A percentile compares a stretch with the other conserved stretches of the same genome.
phyloP scores from a whole-genome alignment of 768 basidiomycete genomes.

The Kwoniella dendrophila region DNA sequence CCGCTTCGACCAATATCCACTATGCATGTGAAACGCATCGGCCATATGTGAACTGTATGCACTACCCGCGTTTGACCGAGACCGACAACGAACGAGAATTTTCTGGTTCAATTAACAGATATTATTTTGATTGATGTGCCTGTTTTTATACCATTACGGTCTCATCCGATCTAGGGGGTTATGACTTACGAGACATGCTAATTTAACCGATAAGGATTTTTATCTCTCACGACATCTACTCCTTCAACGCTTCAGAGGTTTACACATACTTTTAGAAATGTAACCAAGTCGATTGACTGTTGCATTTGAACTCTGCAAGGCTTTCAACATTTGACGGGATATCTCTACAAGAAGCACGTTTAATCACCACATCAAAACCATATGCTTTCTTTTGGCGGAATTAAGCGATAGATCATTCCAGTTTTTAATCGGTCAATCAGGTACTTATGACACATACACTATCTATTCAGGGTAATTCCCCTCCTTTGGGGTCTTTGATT shows the following conservation, averaged over 20 bases:
- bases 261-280: no score
- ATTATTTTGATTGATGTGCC: not conserved
- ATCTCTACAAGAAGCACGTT: no score
- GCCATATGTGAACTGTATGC: no score
- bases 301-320: no score
- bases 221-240: no score
- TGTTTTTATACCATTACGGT: not conserved
- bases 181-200: no score
- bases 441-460: not conserved
- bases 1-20: not conserved
- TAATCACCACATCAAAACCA: not conserved
- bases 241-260: no score
- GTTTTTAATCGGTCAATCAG: constrained; percentile 3
- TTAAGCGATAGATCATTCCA: constrained; percentile 13
- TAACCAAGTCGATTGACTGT: no score
- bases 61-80: not conserved
- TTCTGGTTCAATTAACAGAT: no score
- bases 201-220: no score
- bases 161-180: constrained; percentile 11
- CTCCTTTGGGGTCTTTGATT: not conserved
- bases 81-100: no score
- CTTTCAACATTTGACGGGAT: no score
- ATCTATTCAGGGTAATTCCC: not conserved
- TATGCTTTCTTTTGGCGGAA: not conserved
- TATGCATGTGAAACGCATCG: not conserved